Percentiles rank a stretch among this genome's conserved stretches.
These are phyloP conservation scores for Myriosclerotinia scirpicola DNA, from an alignment of 2,329 filamentous ascomycete genomes.

Conservation along the genomic window DNA sequence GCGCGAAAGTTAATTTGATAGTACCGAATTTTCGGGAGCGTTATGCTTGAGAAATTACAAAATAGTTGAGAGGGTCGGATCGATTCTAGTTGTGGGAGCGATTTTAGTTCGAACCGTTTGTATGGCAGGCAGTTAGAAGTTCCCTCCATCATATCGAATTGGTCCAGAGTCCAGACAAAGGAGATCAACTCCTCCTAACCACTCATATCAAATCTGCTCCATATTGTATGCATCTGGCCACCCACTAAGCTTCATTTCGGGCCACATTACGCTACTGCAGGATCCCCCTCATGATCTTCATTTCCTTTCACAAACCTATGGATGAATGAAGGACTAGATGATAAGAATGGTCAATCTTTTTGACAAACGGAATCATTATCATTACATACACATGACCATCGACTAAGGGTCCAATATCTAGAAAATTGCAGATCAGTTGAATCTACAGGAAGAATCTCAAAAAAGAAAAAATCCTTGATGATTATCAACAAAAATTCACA, in stretches of 20 bases:
- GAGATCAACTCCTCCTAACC: conserved; percentile 2
- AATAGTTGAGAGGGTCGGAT: background rate
- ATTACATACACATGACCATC: conserved; percentile 17
- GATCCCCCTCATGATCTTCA: conserved; percentile 20
- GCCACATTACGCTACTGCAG: background rate
- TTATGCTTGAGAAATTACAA: background rate
- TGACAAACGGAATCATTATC: conserved; percentile 10
- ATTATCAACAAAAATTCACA: conserved; percentile 7
- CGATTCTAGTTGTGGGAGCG: background rate
- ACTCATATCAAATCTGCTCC: conserved; percentile 5
- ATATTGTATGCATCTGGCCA: conserved; percentile 14
- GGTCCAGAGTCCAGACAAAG: background rate
- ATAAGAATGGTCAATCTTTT: conserved; percentile 9
- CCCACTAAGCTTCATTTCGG: background rate
- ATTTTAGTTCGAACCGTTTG: background rate
- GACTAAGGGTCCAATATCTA: conserved; percentile 15
- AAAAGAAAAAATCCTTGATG: background rate
- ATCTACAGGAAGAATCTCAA: background rate
- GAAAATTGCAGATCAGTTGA: conserved; percentile 6
- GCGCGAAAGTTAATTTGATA: background rate
- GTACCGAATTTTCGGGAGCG: no score
- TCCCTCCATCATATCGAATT: conserved; percentile 2
- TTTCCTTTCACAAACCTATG: conserved; percentile 1
- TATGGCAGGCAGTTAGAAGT: background rate
- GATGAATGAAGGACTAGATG: conserved; percentile 11